A percentile compares a stretch with the other conserved stretches of the same genome.
Evolutionary conservation across 495 filamentous ascomycete species (phyloP).

Genomic region (Trypethelium eluteriae): DNA sequence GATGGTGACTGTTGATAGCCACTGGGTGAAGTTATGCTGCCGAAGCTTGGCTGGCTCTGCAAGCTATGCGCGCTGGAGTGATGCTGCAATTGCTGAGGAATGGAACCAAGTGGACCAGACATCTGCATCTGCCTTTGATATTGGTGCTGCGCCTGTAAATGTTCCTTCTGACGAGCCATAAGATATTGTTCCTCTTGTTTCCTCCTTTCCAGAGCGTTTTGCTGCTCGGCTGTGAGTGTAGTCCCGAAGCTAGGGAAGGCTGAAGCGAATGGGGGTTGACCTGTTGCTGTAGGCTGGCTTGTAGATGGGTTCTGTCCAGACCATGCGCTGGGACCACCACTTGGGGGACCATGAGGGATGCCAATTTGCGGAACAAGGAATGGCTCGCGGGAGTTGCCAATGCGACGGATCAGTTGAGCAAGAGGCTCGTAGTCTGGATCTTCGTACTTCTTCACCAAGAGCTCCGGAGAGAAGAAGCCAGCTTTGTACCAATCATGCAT

Average conservation of each 20-base stretch:
- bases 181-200: constrained; percentile 98
- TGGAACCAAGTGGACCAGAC: constrained; percentile 28
- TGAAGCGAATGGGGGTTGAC: constrained; percentile 85
- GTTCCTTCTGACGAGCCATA: constrained; percentile 90
- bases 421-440: constrained; percentile 90
- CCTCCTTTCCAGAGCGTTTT: constrained; percentile 88
- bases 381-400: constrained; percentile 93
- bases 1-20: constrained; percentile 65
- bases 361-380: constrained; percentile 97
- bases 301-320: not conserved
- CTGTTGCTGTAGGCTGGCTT: constrained; percentile 33
- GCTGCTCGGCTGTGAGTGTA: constrained; percentile 91
- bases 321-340: constrained; percentile 33
- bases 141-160: constrained; percentile 77
- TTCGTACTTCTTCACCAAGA: constrained; percentile 88
- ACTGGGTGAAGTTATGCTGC: constrained; percentile 76
- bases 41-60: constrained; percentile 91
- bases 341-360: constrained; percentile 72
- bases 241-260: constrained; percentile 97
- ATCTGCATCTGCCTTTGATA: constrained; percentile 64
- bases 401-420: constrained; percentile 89
- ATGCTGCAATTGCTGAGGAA: constrained; percentile 65
- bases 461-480: constrained; percentile 89
- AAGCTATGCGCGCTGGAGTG: constrained; percentile 90
- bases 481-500: constrained; percentile 99